phyloP scores from a whole-genome alignment of 768 basidiomycete species.

The Tricholoma sp. region DNA sequence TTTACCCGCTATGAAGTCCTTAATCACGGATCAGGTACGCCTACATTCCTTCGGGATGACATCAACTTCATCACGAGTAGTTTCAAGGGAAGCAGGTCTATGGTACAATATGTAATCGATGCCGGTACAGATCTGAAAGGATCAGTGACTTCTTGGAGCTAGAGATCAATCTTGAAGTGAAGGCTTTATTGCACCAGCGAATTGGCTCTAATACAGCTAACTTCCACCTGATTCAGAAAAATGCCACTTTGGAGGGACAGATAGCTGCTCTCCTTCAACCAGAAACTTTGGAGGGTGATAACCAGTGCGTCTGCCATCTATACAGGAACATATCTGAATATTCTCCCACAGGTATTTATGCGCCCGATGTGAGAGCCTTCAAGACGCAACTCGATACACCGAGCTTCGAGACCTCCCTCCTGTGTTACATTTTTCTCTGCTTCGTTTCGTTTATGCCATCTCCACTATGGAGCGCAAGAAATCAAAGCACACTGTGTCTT shows the following conservation, averaged over 20 bases:
- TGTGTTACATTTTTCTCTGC: conserved; percentile 84
- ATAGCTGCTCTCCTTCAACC: conserved; percentile 59
- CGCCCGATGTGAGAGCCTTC: conserved; percentile 62
- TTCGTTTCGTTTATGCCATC: conserved; percentile 90
- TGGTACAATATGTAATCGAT: conserved; percentile 70
- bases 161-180: conserved; percentile 80
- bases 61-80: conserved; percentile 33
- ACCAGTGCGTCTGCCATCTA: conserved; percentile 47
- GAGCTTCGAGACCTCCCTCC: conserved; percentile 72
- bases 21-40: conserved; percentile 69
- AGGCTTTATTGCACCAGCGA: not conserved
- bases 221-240: conserved; percentile 42
- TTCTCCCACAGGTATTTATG: conserved; percentile 66
- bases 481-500: conserved; percentile 75
- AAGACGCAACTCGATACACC: conserved; percentile 76
- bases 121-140: conserved; percentile 63
- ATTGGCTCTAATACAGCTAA: not conserved
- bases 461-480: conserved; percentile 80
- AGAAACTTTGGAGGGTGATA: conserved; percentile 77
- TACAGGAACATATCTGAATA: not conserved
- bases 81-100: conserved; percentile 87
- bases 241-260: conserved; percentile 68
- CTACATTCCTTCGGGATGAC: not conserved
- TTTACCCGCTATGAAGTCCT: conserved; percentile 53
- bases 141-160: conserved; percentile 78